Evolutionary conservation across 306 rosid species (phyloP).

Genomic region (Vicia faba): DNA sequence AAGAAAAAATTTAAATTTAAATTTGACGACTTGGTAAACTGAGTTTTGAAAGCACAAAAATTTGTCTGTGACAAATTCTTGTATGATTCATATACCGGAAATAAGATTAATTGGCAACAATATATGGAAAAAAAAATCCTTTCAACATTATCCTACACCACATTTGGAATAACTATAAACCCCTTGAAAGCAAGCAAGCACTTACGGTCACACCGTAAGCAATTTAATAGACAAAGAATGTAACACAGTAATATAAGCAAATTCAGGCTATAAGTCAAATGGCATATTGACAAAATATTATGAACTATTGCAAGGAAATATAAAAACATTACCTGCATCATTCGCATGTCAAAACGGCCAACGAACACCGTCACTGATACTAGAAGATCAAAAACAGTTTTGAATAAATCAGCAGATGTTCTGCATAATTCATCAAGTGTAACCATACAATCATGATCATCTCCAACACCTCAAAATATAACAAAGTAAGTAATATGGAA

Average conservation of each 20-base stretch:
- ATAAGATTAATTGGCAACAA: constrained; percentile 11
- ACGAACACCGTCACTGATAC: constrained; percentile 97
- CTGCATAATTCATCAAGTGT: constrained; percentile 58
- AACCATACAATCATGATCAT: constrained; percentile 35
- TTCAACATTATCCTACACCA: constrained; percentile 12
- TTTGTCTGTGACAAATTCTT: not conserved
- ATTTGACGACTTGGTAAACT: constrained; percentile 8
- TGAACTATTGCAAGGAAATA: constrained; percentile 6
- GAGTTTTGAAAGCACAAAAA: constrained; percentile 20
- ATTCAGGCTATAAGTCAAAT: constrained; percentile 26
- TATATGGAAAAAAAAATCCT: not conserved
- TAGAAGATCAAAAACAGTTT: constrained; percentile 94
- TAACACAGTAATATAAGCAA: constrained; percentile 2
- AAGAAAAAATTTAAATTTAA: constrained; percentile 13
- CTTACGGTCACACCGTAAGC: not conserved
- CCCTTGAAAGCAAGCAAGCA: constrained; percentile 27
- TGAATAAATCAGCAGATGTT: constrained; percentile 98
- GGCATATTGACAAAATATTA: constrained; percentile 17
- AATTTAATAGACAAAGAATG: constrained; percentile 16
- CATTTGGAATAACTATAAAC: constrained; percentile 18
- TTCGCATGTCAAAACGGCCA: constrained; percentile 99
- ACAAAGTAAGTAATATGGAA: constrained; percentile 1
- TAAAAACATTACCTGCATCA: constrained; percentile 88
- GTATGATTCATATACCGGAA: constrained; percentile 19
- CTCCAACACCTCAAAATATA: constrained; percentile 29